A percentile compares a stretch with the other conserved stretches of the same genome.
These are phyloP conservation scores for Backusella macrospora DNA, from an alignment of 192 early-diverging fungal species.

Conservation along the genomic window DNA sequence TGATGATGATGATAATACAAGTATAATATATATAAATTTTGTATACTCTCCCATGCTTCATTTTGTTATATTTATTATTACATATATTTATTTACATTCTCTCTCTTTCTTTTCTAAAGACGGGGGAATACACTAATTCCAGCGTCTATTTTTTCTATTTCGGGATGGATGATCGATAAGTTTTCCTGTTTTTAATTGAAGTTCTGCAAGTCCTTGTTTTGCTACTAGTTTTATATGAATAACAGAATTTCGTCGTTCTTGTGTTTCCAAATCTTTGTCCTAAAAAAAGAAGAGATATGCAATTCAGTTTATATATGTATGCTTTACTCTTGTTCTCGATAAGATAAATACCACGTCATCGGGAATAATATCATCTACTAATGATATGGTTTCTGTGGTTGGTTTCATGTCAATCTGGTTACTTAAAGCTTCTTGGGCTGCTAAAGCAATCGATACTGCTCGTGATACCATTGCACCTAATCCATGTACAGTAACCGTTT, in stretches of 20 bases:
- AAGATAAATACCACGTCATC: slow-evolving; percentile 54
- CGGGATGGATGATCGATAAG: slow-evolving; percentile 27
- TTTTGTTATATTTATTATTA: too few relatives aligned
- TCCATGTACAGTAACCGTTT: slow-evolving; percentile 73
- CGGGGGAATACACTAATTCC: neutral
- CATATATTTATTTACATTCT: too few relatives aligned
- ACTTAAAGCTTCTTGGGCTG: slow-evolving; percentile 58
- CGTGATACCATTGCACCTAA: slow-evolving; percentile 75
- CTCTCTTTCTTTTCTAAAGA: too few relatives aligned
- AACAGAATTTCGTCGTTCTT: slow-evolving; percentile 66
- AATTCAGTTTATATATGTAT: neutral
- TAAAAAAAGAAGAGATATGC: slow-evolving; percentile 5
- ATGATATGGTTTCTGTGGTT: slow-evolving; percentile 65
- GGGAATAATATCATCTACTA: slow-evolving; percentile 82
- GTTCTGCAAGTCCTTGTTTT: slow-evolving; percentile 22
- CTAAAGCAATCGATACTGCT: slow-evolving; percentile 68
- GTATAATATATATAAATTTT: neutral
- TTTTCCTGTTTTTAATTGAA: slow-evolving; percentile 22
- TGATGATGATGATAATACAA: neutral
- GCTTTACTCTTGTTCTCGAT: neutral
- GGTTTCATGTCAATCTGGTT: slow-evolving; percentile 63
- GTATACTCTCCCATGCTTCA: too few relatives aligned
- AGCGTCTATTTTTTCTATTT: slow-evolving; percentile 23
- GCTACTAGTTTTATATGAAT: slow-evolving; percentile 68
- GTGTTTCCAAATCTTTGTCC: slow-evolving; percentile 58